These are phyloP conservation scores for Metschnikowia rubicola DNA, from an alignment of 805 yeast species.

Conservation along the genomic window DNA sequence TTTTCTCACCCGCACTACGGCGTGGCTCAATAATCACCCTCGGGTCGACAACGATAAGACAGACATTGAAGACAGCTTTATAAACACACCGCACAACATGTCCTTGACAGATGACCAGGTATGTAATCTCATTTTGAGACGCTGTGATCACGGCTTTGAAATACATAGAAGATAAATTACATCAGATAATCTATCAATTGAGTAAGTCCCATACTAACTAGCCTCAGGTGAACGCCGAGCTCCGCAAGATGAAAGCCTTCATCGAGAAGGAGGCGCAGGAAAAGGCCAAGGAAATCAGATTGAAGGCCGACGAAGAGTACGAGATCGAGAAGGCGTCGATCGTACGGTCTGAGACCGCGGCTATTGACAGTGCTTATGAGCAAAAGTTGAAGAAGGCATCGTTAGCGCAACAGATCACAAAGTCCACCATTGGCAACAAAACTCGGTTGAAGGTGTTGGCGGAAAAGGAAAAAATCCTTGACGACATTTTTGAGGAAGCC, in stretches of 20 bases:
- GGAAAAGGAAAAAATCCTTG: conserved; percentile 75
- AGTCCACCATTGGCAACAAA: conserved; percentile 93
- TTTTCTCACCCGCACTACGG: conserved; percentile 14
- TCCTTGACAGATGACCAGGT: conserved; percentile 32
- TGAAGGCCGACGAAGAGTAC: conserved; percentile 98
- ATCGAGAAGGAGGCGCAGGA: conserved; percentile 99
- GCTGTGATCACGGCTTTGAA: background rate
- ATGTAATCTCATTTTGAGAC: conserved; percentile 7
- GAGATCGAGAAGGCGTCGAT: conserved; percentile 95
- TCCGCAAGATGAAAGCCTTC: conserved; percentile 96
- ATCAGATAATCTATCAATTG: background rate
- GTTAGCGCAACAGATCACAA: conserved; percentile 90
- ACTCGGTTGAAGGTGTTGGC: conserved; percentile 86
- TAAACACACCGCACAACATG: conserved; percentile 17
- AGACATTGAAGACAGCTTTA: background rate
- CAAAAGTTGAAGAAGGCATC: conserved; percentile 86
- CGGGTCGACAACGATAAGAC: conserved; percentile 22
- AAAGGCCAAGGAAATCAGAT: conserved; percentile 91
- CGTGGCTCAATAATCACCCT: conserved; percentile 17
- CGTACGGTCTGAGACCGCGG: conserved; percentile 87
- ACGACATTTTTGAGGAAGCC: conserved; percentile 70
- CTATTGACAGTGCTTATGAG: conserved; percentile 78
- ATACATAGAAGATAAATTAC: background rate
- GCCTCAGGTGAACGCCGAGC: conserved; percentile 82
- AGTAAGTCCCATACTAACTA: background rate